phyloP scores from a whole-genome alignment of 2,329 filamentous ascomycete species.

The Trichoderma endophyticum region DNA sequence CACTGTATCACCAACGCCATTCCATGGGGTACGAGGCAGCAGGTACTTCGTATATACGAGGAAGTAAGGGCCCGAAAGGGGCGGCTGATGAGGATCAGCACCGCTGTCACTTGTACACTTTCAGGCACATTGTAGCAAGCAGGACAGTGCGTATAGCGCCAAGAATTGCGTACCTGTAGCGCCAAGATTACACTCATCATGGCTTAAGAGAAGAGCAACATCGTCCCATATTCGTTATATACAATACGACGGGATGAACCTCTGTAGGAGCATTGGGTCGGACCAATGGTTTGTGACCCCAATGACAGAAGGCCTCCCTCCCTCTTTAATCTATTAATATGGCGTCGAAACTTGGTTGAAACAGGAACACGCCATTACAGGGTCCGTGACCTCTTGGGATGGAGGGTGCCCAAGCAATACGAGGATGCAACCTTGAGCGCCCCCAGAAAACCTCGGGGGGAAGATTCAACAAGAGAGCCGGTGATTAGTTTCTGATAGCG shows the following conservation, averaged over 20 bases:
- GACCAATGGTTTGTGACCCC: not conserved
- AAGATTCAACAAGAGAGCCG: not conserved
- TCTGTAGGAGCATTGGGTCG: not conserved
- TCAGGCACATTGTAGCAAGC: not conserved
- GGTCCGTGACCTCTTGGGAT: not conserved
- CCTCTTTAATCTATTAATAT: not conserved
- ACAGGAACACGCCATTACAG: conserved; percentile 6
- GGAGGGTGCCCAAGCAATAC: conserved; percentile 3
- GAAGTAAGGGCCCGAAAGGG: not conserved
- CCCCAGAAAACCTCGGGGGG: not conserved
- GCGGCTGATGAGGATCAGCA: conserved; percentile 5
- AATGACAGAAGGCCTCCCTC: not conserved
- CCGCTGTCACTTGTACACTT: not conserved
- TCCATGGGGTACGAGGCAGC: not conserved
- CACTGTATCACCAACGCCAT: not conserved
- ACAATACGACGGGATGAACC: not conserved
- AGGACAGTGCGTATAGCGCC: not conserved
- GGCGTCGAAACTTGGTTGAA: conserved; percentile 13
- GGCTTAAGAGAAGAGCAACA: not conserved
- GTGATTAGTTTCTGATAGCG: not conserved
- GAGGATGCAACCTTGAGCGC: not conserved
- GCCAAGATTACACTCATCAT: not conserved
- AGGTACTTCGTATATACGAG: conserved; percentile 13
- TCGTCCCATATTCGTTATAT: not conserved
- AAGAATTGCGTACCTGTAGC: not conserved